Conservation (phyloP, 768 basidiomycete species). For the Dacryopinax primogenitus region DNA sequence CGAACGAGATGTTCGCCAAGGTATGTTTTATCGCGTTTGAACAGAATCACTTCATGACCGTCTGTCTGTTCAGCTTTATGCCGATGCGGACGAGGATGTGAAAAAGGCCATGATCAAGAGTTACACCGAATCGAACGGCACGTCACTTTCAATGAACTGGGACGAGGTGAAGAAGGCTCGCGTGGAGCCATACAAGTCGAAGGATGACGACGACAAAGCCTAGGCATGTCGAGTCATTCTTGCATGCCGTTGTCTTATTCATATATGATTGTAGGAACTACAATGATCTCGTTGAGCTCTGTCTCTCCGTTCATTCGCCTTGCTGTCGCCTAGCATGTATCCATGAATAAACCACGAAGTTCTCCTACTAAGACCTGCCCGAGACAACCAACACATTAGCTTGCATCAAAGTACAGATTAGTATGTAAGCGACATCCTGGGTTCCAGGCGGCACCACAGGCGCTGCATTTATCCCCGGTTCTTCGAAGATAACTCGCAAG, state of each 20-base stretch:
- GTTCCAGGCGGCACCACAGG: not conserved
- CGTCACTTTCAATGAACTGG: slow-evolving; percentile 94
- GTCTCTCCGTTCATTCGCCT: not conserved
- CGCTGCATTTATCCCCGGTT: not conserved
- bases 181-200: slow-evolving; percentile 7
- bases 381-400: not conserved
- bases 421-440: not conserved
- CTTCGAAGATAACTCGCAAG: not conserved
- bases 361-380: not conserved
- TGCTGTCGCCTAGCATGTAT: slow-evolving; percentile 1
- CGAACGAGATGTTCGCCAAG: slow-evolving; percentile 11
- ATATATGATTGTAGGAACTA: too few relatives aligned
- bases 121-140: slow-evolving; percentile 88
- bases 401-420: not conserved
- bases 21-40: not conserved
- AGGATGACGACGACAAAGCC: not conserved
- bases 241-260: too few relatives aligned
- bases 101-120: slow-evolving; percentile 96
- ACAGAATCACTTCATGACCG: slow-evolving; percentile 15
- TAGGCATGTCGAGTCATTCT: too few relatives aligned
- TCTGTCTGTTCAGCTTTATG: slow-evolving; percentile 45
- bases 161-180: slow-evolving; percentile 58
- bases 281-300: too few relatives aligned
- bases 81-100: slow-evolving; percentile 83
- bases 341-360: not conserved